These are phyloP conservation scores for Nissolia schottii DNA, from an alignment of 306 rosid species.

Conservation along the genomic window DNA sequence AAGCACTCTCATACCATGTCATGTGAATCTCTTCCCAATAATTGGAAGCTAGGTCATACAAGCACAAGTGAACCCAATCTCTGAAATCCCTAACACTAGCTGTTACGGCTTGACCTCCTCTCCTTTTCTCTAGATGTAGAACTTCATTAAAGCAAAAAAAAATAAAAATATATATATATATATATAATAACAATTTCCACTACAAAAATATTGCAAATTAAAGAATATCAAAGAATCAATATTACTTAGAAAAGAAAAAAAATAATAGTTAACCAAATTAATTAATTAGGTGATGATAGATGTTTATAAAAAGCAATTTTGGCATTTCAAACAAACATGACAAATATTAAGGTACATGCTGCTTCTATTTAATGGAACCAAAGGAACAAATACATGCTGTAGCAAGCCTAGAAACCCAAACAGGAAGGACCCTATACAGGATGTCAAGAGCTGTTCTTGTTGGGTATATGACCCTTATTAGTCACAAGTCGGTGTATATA, in stretches of 20 bases:
- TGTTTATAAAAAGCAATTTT: not conserved
- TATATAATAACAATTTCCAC: not conserved
- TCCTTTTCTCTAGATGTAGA: no score
- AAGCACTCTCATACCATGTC: no score
- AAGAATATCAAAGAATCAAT: not conserved
- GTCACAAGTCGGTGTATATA: conserved; percentile 45
- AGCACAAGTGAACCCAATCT: no score
- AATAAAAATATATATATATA: no score
- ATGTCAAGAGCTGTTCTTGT: conserved; percentile 29
- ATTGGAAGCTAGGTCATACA: no score
- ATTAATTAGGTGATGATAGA: not conserved
- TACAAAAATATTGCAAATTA: not conserved
- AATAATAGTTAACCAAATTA: not conserved
- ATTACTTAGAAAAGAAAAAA: not conserved
- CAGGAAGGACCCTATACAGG: conserved; percentile 32
- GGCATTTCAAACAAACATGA: not conserved
- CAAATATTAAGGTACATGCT: conserved; percentile 7
- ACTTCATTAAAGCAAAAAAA: no score
- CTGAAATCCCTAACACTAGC: no score
- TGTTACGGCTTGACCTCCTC: no score
- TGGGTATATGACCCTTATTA: conserved; percentile 15
- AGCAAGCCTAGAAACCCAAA: conserved; percentile 25
- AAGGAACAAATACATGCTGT: not conserved
- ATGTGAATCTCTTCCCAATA: no score
- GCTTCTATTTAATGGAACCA: conserved; percentile 11